Base-by-base conservation (phyloP, 805 yeast species). In the Yamadazyma laniorum region DNA sequence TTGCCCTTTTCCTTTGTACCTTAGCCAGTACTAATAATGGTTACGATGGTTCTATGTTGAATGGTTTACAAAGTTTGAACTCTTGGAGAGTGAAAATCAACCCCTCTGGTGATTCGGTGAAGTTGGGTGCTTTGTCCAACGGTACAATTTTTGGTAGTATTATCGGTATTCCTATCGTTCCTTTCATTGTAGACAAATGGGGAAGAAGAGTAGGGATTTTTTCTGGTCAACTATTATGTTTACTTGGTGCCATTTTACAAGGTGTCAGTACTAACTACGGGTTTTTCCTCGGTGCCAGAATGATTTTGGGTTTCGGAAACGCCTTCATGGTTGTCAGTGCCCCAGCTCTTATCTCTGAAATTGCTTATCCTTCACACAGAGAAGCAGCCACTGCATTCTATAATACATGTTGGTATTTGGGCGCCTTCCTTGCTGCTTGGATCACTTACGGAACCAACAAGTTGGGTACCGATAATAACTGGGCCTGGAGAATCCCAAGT, bases 401-500 rank as follows among this genome's bases (percentile, higher is more conserved):
- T 58, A 76, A 75, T 53, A 64, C 70, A 15, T 67, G 69, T 43
- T 74, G 78, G 79, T 74, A 71, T 47, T 49, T 73, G 26, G 81
- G 81, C 32, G 77, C 78, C n/a, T 51, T 74, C 39, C 52, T 75
- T 32, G 75, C 80, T 6, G 74, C 77, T 18, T 70, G 77, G 74
- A 65, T 68, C 34, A 63, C 77, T 3, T 74, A 61, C 45, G 80
- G 79, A 50, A 62, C 76, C 13, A 34, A 31, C 29, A 44, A 52
- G 19, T 43, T 61, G 9, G 28, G 44, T 6, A 46, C 31, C 31
- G 51, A 59, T 26, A 47, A 33, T 32, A 50, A 59, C 22, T 67
- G 70, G 65, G 59, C 70, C 18, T 77, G 82, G 82, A 72, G 77
- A 58, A 59, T 77, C 38, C 82, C 83, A 27, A 64, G 78, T 9